Evolutionary conservation across 2,329 filamentous ascomycete genomes (phyloP).

Genomic region (Fusarium sarcochroum): DNA sequence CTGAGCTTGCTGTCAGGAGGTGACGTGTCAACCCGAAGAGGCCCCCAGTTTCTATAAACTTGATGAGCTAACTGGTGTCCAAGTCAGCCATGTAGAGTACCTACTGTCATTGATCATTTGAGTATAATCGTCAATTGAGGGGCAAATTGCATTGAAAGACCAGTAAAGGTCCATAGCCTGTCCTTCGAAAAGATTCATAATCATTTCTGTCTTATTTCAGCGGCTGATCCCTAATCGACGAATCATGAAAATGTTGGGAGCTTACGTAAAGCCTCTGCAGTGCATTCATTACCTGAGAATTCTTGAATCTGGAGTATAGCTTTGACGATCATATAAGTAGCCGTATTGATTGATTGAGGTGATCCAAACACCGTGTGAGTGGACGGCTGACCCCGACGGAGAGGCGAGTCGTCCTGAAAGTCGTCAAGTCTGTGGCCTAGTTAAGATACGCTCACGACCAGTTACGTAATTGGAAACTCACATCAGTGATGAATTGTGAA

Average conservation of each 20-base stretch:
- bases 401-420: slow-evolving; percentile 8
- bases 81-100: background rate
- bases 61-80: background rate
- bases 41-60: background rate
- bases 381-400: slow-evolving; percentile 18
- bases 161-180: slow-evolving; percentile 16
- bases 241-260: no score
- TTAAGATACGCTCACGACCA: no score
- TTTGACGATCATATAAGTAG: background rate
- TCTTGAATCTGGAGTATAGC: background rate
- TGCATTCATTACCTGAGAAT: no score
- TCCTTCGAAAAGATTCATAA: slow-evolving; percentile 2
- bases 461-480: rapidly evolving
- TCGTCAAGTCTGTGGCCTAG: slow-evolving; percentile 5
- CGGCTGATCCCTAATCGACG: no score
- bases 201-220: background rate
- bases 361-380: slow-evolving; percentile 10
- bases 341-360: slow-evolving; percentile 20
- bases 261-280: no score
- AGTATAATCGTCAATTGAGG: slow-evolving; percentile 3
- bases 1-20: background rate
- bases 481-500: slow-evolving; percentile 20
- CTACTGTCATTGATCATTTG: slow-evolving; percentile 14
- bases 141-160: background rate
- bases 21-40: background rate